Base-by-base conservation (phyloP, 129 eudicot species). In the Lactuca sativa region DNA sequence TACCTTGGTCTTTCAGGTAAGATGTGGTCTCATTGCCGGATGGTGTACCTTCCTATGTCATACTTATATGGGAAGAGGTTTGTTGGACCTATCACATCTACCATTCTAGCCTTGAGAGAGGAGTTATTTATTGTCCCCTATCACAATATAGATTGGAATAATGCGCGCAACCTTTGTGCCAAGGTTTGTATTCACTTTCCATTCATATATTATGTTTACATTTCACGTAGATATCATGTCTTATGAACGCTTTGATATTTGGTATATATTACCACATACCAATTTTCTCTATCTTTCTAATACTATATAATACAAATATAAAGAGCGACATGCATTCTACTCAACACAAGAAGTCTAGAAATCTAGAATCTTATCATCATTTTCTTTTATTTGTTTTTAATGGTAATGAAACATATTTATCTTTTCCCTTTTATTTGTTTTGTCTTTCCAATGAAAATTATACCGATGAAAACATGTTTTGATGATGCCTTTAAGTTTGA, bases 21-120 rank as follows among this genome's bases (percentile, higher is more conserved):
- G 75, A 89, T 92, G 96, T 92, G 96, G 98, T 92, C 96, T 74
- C 96, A 92, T 74, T 92, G 96, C 74, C 84, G 98, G 36, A 89
- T 92, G 98, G 98, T 92, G 66, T 92, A 92, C 78, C 79, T 92
- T 66, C 98, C 98, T 60, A 89, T 92, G 96, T 92, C 95, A 53
- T 92, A 89, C 80, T 59, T 92, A 64, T 92, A 92, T 65, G 98
- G 96, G 65, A 92, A 83, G 90, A 86, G 95, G 71, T 86, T 89
- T 81, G 96, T 92, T 62, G 98, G 95, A 66, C 96, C 95, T 34
- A 86, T 92, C 43, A 92, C 96, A 57, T 78, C 92, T 44, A 86
- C 90, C 36, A 79, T 89, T 74, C 66, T 89, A 56, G 82, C 96
- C 8, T 81, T 92, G 82, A 81, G 96, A 74, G 84, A 80, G 73